phyloP scores from a whole-genome alignment of 306 rosid species.

The Castanea crenata region DNA sequence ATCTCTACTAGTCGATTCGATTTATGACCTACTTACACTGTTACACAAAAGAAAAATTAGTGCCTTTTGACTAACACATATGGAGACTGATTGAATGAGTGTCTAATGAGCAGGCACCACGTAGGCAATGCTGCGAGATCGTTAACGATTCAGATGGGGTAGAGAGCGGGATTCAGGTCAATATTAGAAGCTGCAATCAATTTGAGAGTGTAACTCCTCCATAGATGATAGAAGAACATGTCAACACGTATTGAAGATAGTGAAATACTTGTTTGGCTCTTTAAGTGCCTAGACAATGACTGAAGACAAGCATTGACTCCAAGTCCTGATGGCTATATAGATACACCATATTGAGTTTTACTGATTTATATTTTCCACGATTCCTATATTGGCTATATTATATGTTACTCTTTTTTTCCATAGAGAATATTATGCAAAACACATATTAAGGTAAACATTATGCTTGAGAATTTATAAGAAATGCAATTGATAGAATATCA shows the following conservation, averaged over 20 bases:
- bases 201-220: slow-evolving; percentile 62
- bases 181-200: slow-evolving; percentile 41
- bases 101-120: slow-evolving; percentile 55
- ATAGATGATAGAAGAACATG: background rate
- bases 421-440: too few relatives aligned
- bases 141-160: slow-evolving; percentile 2
- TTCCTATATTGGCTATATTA: too few relatives aligned
- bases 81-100: background rate
- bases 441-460: too few relatives aligned
- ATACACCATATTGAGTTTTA: too few relatives aligned
- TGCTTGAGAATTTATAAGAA: too few relatives aligned
- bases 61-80: slow-evolving; percentile 6
- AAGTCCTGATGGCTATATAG: background rate
- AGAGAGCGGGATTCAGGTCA: slow-evolving; percentile 17
- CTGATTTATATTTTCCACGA: too few relatives aligned
- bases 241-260: background rate
- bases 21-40: too few relatives aligned
- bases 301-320: background rate
- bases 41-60: too few relatives aligned
- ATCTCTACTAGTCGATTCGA: too few relatives aligned
- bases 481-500: too few relatives aligned
- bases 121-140: slow-evolving; percentile 79
- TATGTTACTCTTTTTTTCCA: too few relatives aligned
- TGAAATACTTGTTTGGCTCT: background rate
- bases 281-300: too few relatives aligned